These are phyloP conservation scores for Cercis canadensis DNA, from an alignment of 306 rosid genomes.

Conservation along the genomic window DNA sequence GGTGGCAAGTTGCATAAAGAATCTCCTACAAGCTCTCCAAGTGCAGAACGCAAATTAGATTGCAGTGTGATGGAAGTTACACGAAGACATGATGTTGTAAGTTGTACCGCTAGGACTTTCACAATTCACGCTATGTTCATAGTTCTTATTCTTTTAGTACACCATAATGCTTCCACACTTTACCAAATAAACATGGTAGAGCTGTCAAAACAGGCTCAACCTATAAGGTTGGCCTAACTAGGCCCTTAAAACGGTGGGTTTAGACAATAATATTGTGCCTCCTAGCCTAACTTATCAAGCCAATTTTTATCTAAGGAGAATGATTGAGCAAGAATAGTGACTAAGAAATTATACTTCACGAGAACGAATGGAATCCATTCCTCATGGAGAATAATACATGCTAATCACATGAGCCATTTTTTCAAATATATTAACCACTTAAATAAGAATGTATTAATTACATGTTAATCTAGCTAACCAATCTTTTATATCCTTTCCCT, in stretches of 20 bases:
- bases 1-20: conserved; percentile 47
- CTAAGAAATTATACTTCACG: no score
- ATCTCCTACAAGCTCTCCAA: conserved; percentile 27
- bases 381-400: no score
- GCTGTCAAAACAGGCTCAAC: conserved; percentile 7
- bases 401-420: no score
- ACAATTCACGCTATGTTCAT: conserved; percentile 24
- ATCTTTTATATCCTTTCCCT: no score
- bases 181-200: conserved; percentile 20
- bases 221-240: background rate
- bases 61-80: conserved; percentile 49
- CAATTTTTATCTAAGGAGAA: no score
- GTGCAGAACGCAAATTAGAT: conserved; percentile 42
- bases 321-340: no score
- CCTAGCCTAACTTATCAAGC: background rate
- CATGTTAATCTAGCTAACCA: no score
- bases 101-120: conserved; percentile 49
- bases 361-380: no score
- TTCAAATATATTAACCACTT: no score
- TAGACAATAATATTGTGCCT: background rate
- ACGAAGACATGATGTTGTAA: conserved; percentile 61
- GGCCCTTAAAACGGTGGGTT: conserved; percentile 3
- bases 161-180: conserved; percentile 28
- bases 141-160: conserved; percentile 36
- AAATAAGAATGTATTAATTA: no score